Evolutionary conservation across 2,329 filamentous ascomycete species (phyloP).

Genomic region (Microdochium trichocladiopsis): DNA sequence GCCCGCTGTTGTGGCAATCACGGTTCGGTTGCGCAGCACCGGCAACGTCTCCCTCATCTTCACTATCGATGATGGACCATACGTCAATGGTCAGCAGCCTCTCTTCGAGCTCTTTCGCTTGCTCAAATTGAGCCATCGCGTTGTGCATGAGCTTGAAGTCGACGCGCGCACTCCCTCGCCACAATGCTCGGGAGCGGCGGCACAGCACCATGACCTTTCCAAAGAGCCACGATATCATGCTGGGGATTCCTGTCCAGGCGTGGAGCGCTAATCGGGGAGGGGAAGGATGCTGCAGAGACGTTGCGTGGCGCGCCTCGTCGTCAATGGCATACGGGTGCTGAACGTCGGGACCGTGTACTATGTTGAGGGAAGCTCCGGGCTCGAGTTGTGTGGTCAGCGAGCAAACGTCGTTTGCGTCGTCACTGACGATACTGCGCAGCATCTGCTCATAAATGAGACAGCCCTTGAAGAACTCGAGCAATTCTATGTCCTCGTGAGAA

Average conservation of each 20-base stretch:
- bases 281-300: too few relatives aligned
- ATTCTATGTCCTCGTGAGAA: constrained; percentile 4
- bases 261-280: constrained; percentile 8
- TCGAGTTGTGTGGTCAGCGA: too few relatives aligned
- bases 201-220: constrained; percentile 17
- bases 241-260: constrained; percentile 15
- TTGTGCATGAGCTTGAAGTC: constrained; percentile 9
- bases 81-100: constrained; percentile 9
- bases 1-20: too few relatives aligned
- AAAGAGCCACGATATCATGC: constrained; percentile 13
- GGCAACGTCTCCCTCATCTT: not conserved
- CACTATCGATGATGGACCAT: not conserved
- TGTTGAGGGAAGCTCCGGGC: too few relatives aligned
- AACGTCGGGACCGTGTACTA: not conserved
- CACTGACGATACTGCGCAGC: constrained; percentile 18
- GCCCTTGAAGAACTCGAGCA: constrained; percentile 18
- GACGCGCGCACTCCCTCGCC: constrained; percentile 5
- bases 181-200: constrained; percentile 15
- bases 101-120: constrained; percentile 12
- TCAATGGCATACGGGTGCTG: not conserved
- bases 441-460: constrained; percentile 19
- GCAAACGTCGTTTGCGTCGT: constrained; percentile 14
- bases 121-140: constrained; percentile 12
- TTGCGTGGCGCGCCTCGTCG: too few relatives aligned
- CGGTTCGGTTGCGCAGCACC: too few relatives aligned